Evolutionary conservation across 768 basidiomycete species (phyloP).

Genomic region (Rhizopogon sp.): DNA sequence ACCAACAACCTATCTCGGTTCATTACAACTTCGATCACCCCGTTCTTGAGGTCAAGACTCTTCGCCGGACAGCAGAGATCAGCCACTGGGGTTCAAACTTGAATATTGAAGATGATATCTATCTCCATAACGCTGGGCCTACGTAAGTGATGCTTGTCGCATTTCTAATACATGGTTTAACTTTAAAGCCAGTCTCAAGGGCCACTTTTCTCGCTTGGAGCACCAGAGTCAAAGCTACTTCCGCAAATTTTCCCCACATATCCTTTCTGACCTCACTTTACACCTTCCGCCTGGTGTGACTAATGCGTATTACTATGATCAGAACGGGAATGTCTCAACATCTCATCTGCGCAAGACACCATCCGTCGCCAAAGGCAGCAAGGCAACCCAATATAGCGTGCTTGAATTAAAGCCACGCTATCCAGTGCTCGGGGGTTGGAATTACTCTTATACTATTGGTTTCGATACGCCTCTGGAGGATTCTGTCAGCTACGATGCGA

Average conservation of each 20-base stretch:
- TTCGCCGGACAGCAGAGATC: slow-evolving; percentile 80
- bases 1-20: slow-evolving; percentile 63
- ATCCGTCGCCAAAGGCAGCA: slow-evolving; percentile 53
- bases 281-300: slow-evolving; percentile 80
- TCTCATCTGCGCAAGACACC: slow-evolving; percentile 74
- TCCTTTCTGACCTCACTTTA: slow-evolving; percentile 68
- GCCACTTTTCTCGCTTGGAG: slow-evolving; percentile 89
- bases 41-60: slow-evolving; percentile 65
- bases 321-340: slow-evolving; percentile 95
- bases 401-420: slow-evolving; percentile 88
- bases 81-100: slow-evolving; percentile 97
- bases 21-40: slow-evolving; percentile 86
- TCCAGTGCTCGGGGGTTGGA: slow-evolving; percentile 95
- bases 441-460: slow-evolving; percentile 90
- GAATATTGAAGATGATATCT: slow-evolving; percentile 86
- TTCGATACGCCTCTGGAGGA: slow-evolving; percentile 87
- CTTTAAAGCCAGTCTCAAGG: slow-evolving; percentile 64
- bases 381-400: slow-evolving; percentile 51
- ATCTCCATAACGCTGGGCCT: slow-evolving; percentile 87
- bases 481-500: slow-evolving; percentile 59
- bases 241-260: slow-evolving; percentile 60
- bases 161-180: slow-evolving; percentile 3
- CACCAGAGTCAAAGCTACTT: slow-evolving; percentile 76
- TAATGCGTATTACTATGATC: slow-evolving; percentile 85
- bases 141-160: slow-evolving; percentile 46